Evolutionary conservation across 441 rosid genomes (phyloP), one percentile per base, ranked within the genome.

Genomic region (Theobroma grandiflorum): DNA sequence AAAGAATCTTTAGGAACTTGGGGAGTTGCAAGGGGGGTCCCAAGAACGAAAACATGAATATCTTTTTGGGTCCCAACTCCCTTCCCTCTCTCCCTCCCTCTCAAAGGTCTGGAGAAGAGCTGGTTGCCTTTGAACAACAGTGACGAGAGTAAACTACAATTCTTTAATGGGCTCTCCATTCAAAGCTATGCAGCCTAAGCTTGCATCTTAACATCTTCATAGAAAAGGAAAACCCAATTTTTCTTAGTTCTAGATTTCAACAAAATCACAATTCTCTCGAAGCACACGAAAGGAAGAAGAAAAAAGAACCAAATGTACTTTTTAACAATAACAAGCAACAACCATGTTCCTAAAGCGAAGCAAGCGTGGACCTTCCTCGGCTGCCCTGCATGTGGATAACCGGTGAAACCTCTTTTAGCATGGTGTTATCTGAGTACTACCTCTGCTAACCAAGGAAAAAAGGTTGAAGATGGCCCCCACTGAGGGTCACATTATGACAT

Each of bases 241-340:
- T 45, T 33, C 16, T 26, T 63, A 37, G 70, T 75, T 62, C 47
- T 70, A 22, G 59, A 49, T 43, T 68, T 75, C 52, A 47, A 80
- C 71, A 80, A 80, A 80, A 43, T 10, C 55, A 73, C 55, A 64
- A 52, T 26, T 38, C 20, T 18, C 22, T 72, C 11, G 76, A 53
- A 72, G 26, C 55, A 6, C 37, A 22, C 14, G 47, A 38, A 65
- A 18, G 22, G n/a, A 11, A 68, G 18, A 1, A 16, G 10, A 50
- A 50, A 22, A 22, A 4, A 35, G 38, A 31, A 53, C 4, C 31
- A 11, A 43, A 22, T 38, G 64, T 55, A 22, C 14, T 72, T 50
- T 50, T 7, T 14, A 26, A 26, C 40, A 47, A 47, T 6, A 43
- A 69, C 57, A 47, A 69, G 57, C 15, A 45, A 69, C 12, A 22